phyloP scores from a whole-genome alignment of 2,329 filamentous ascomycete genomes.

The Diaporthe sp. region DNA sequence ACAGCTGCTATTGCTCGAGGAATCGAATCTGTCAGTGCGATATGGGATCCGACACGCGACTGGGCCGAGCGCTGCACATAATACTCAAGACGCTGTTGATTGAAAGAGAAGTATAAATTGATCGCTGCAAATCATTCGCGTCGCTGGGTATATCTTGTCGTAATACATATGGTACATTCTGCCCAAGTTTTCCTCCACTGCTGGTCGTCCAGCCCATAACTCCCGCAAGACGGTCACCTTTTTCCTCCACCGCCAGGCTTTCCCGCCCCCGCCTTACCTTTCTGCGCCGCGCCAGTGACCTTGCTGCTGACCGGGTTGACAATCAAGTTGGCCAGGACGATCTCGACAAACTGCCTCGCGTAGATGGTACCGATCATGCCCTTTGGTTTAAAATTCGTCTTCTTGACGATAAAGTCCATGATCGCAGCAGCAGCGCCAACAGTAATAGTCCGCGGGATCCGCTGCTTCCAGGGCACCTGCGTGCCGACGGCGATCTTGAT shows the following conservation, averaged over 20 bases:
- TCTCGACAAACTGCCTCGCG: slow-evolving; percentile 39
- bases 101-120: neutral
- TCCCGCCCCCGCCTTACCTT: neutral
- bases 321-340: slow-evolving; percentile 38
- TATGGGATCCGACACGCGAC: too few relatives aligned
- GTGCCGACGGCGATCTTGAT: slow-evolving; percentile 40
- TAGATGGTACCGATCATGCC: slow-evolving; percentile 39
- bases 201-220: neutral
- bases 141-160: slow-evolving; percentile 17
- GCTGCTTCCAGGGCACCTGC: slow-evolving; percentile 40
- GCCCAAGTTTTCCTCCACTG: neutral
- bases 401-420: slow-evolving; percentile 39
- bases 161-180: slow-evolving; percentile 16
- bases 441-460: slow-evolving; percentile 37
- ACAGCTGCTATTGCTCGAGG: neutral
- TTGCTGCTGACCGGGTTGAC: slow-evolving; percentile 39
- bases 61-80: too few relatives aligned
- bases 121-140: neutral
- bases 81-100: neutral
- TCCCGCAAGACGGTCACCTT: neutral
- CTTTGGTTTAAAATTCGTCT: slow-evolving; percentile 37
- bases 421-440: slow-evolving; percentile 37
- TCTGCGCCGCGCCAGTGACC: slow-evolving; percentile 29
- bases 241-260: neutral
- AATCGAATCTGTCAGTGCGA: neutral